phyloP scores from a whole-genome alignment of 176 grass and related monocot genomes.

The Guadua angustifolia region DNA sequence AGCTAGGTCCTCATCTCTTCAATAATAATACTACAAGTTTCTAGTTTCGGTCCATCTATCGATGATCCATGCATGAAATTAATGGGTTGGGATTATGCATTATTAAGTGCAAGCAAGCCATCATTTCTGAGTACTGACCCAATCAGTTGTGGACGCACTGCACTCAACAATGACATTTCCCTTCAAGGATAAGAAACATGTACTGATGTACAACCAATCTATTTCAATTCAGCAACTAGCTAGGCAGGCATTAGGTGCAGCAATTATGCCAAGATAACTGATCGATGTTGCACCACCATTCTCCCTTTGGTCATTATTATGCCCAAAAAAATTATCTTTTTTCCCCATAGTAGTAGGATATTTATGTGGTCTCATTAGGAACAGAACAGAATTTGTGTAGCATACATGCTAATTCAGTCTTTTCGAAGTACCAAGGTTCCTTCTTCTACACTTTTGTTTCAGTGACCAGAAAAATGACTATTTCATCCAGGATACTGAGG shows the following conservation, averaged over 20 bases:
- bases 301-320: not conserved
- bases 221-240: not conserved
- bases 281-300: no score
- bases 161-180: not conserved
- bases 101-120: not conserved
- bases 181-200: not conserved
- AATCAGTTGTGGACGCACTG: not conserved
- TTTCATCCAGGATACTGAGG: conserved; percentile 63
- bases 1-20: not conserved
- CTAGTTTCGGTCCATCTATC: not conserved
- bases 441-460: not conserved
- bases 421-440: not conserved
- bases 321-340: not conserved
- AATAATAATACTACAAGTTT: not conserved
- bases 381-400: not conserved
- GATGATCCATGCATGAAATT: not conserved
- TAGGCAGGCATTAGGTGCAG: not conserved
- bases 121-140: not conserved
- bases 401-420: not conserved
- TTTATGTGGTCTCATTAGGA: not conserved
- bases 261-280: not conserved
- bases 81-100: not conserved
- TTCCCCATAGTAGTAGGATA: not conserved
- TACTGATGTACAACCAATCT: not conserved
- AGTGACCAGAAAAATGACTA: not conserved